Percentiles rank a stretch among this genome's conserved stretches.
Conservation (phyloP, 1,139 yeast species). For the Kodamaea alishanica region DNA sequence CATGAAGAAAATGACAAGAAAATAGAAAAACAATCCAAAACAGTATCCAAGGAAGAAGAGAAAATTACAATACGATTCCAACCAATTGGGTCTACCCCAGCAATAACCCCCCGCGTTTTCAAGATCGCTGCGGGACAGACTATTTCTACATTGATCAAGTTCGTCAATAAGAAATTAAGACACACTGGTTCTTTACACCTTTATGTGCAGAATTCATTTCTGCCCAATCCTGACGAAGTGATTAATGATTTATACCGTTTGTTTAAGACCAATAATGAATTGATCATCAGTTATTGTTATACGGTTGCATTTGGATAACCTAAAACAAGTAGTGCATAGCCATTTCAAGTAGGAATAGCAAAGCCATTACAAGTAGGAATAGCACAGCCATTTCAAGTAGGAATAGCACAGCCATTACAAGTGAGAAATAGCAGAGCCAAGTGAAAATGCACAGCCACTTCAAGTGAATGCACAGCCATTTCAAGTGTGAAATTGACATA, state of each 20-base stretch:
- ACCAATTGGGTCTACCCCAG: conserved; percentile 56
- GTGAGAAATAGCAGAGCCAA: not conserved
- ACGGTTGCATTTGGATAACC: conserved; percentile 54
- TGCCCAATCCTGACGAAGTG: conserved; percentile 57
- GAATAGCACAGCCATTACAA: not conserved
- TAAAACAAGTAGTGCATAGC: not conserved
- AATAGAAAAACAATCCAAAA: too few relatives aligned
- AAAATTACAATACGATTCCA: conserved; percentile 49
- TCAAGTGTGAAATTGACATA: too few relatives aligned
- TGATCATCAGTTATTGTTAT: conserved; percentile 53
- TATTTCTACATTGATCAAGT: conserved; percentile 43
- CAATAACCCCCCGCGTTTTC: conserved; percentile 47
- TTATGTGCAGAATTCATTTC: conserved; percentile 58
- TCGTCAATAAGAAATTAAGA: conserved; percentile 41
- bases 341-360: too few relatives aligned
- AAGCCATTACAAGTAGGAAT: not conserved
- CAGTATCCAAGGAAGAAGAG: not conserved
- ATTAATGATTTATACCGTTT: conserved; percentile 44
- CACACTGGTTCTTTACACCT: conserved; percentile 25
- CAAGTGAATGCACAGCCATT: not conserved
- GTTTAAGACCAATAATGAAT: conserved; percentile 48
- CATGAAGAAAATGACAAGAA: conserved; percentile 7
- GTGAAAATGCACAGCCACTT: not conserved
- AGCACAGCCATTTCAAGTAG: not conserved
- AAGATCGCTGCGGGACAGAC: conserved; percentile 46